These are phyloP conservation scores for Rhexocercosporidium sp. DNA, from an alignment of 2,329 filamentous ascomycete species.

Conservation along the genomic window DNA sequence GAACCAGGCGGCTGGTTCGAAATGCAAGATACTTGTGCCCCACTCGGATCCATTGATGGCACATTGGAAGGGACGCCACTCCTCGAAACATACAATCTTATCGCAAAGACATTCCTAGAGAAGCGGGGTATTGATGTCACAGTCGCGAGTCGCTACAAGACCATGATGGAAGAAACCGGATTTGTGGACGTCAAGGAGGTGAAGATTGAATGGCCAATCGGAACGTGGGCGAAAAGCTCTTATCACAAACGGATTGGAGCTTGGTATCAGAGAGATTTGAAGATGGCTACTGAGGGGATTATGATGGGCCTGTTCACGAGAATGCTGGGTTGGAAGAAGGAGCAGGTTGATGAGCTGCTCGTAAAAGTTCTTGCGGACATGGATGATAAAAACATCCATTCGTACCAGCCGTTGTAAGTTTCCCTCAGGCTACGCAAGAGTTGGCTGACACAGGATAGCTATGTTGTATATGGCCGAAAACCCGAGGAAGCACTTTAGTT, in stretches of 20 bases:
- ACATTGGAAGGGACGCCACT: too few species aligned
- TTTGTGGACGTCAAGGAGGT: too few species aligned
- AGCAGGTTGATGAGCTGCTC: conserved; percentile 18
- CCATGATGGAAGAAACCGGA: too few species aligned
- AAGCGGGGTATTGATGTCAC: too few species aligned
- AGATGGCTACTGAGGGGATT: conserved; percentile 14
- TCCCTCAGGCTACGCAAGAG: neutral
- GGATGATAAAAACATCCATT: conserved; percentile 22
- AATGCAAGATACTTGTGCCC: conserved; percentile 37
- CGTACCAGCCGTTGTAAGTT: conserved; percentile 27
- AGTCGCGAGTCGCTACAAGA: too few species aligned
- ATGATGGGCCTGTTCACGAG: conserved; percentile 18
- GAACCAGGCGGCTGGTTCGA: conserved; percentile 40
- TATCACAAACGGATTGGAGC: conserved; percentile 43
- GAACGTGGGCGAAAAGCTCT: conserved; percentile 47
- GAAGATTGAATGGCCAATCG: conserved; percentile 21
- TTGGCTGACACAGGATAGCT: conserved; percentile 9
- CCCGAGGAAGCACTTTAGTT: neutral
- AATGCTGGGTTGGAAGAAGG: conserved; percentile 24
- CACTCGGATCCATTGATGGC: too few species aligned
- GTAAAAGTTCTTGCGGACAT: conserved; percentile 22
- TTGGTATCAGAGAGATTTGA: conserved; percentile 33
- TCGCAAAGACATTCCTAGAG: too few species aligned
- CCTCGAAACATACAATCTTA: too few species aligned
- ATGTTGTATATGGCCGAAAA: conserved; percentile 19